Conservation (phyloP, 2,329 filamentous ascomycete species). For the Ilyonectria sp. region DNA sequence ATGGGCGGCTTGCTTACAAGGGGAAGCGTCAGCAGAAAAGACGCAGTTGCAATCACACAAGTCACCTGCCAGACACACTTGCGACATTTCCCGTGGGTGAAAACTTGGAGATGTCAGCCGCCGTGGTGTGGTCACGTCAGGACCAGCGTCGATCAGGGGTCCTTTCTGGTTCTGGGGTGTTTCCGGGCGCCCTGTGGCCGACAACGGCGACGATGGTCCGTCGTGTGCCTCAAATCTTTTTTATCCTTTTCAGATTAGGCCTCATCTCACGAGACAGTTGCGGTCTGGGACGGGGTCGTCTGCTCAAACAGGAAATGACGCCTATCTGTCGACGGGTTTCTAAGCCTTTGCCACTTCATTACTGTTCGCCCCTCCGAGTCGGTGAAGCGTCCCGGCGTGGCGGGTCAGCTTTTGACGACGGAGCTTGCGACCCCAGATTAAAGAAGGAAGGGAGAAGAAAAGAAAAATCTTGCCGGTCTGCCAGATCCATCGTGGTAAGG, state of each 20-base stretch:
- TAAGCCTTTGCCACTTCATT: slow-evolving; percentile 42
- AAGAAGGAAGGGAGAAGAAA: slow-evolving; percentile 35
- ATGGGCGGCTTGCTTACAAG: slow-evolving; percentile 20
- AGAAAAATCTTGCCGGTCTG: slow-evolving; percentile 34
- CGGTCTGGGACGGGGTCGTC: slow-evolving; percentile 30
- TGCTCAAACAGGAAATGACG: slow-evolving; percentile 20
- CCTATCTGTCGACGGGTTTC: slow-evolving; percentile 25
- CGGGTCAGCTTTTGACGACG: slow-evolving; percentile 17
- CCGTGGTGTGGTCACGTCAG: slow-evolving; percentile 13
- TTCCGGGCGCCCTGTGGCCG: not conserved
- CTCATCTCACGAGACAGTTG: slow-evolving; percentile 32
- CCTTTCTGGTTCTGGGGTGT: not conserved
- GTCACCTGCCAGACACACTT: slow-evolving; percentile 2
- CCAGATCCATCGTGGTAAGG: slow-evolving; percentile 20
- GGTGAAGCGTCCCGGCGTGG: slow-evolving; percentile 36
- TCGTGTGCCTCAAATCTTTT: slow-evolving; percentile 12
- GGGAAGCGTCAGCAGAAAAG: slow-evolving; percentile 9
- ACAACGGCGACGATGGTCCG: slow-evolving; percentile 14
- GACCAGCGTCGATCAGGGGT: slow-evolving; percentile 11
- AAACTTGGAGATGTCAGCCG: slow-evolving; percentile 14
- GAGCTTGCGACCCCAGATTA: slow-evolving; percentile 39
- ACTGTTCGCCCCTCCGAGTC: slow-evolving; percentile 36
- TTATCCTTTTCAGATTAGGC: slow-evolving; percentile 9
- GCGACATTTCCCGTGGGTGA: slow-evolving; percentile 11
- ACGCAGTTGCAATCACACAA: slow-evolving; percentile 17